Base-by-base conservation (phyloP, 2,329 filamentous ascomycete genomes). In the Monilinia fructigena region DNA sequence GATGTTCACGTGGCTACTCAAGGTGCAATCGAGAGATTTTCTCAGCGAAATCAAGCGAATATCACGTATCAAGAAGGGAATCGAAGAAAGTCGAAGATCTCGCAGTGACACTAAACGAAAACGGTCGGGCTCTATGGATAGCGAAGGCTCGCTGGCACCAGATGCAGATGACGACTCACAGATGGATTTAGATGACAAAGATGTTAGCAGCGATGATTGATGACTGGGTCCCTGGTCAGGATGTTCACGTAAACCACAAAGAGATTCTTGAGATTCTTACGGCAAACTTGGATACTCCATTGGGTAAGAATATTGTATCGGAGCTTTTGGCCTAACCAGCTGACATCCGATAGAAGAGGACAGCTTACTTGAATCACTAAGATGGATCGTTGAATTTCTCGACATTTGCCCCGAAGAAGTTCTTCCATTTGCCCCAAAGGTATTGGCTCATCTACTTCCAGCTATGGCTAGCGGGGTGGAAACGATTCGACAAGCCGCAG, bases 321-420 rank as follows among this genome's bases (percentile, higher is more conserved):
- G 31, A 23, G 18, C 42, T 35, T 38, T 35, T 48, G 16, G 14
- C 8, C 31, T 18, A 45, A 53, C 70, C 23, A 45, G 38, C 63
- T 75, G 66, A 74, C 53, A 47, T 48, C 26, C 48, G 63, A 71
- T 76, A 89, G 93, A 97, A 76, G 93, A 98, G 76, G 92, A 97
- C 74, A 93, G 96, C 70, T 85, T 97, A 55, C 83, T 97, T 50
- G 96, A 96, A 63, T 93, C 93, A 3, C 82, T 99, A 38, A 87
- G 92, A 69, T 99, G 95, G 95, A 93, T 99, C 70, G 93, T 97
- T 71, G 91, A 90, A 68, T 97, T 99, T 76, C 90, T 99, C 72
- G 93, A 98, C 70, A 98, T 99, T 55, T 97, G 93, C 73, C 94
- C 95, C 0, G 95, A 97, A 76, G 95, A 99, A 74, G 96, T 99